Evolutionary conservation across 169 alveolate genomes (phyloP).

Genomic region (Cryptosporidium ryanae): DNA sequence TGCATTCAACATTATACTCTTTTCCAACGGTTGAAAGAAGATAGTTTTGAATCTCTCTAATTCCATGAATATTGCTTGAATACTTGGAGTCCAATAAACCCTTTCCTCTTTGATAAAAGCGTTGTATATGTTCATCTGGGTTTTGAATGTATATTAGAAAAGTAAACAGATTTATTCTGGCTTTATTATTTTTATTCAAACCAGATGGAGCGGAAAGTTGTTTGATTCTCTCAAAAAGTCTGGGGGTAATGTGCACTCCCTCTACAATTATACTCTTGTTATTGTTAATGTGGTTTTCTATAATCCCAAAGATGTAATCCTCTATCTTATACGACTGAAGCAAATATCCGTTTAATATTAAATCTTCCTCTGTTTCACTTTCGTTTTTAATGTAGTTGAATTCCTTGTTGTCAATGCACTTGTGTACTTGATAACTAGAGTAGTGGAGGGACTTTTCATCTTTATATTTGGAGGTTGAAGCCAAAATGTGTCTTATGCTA

Average conservation of each 20-base stretch:
- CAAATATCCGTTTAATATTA: constrained; percentile 81
- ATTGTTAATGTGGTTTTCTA: constrained; percentile 74
- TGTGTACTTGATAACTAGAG: constrained; percentile 68
- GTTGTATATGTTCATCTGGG: constrained; percentile 37
- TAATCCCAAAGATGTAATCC: constrained; percentile 80
- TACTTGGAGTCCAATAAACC: constrained; percentile 47
- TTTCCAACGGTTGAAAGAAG: constrained; percentile 1
- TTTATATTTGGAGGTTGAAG: constrained; percentile 52
- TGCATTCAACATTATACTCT: constrained; percentile 2
- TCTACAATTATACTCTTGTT: constrained; percentile 83
- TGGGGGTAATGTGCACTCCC: constrained; percentile 87
- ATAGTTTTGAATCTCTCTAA: constrained; percentile 45
- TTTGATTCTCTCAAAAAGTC: constrained; percentile 81
- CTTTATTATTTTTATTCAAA: too few relatives aligned
- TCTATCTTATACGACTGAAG: constrained; percentile 81
- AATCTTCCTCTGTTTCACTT: constrained; percentile 32
- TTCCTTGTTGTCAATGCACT: neutral
- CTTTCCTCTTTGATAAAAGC: constrained; percentile 60
- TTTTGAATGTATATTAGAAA: constrained; percentile 49
- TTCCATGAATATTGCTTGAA: constrained; percentile 13
- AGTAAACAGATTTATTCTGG: constrained; percentile 7
- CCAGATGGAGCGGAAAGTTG: constrained; percentile 16
- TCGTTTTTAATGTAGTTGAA: neutral
- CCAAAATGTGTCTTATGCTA: constrained; percentile 84
- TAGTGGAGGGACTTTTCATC: constrained; percentile 30